Conservation (phyloP, 2,329 filamentous ascomycete species). For the Lasiodiplodia sp. region DNA sequence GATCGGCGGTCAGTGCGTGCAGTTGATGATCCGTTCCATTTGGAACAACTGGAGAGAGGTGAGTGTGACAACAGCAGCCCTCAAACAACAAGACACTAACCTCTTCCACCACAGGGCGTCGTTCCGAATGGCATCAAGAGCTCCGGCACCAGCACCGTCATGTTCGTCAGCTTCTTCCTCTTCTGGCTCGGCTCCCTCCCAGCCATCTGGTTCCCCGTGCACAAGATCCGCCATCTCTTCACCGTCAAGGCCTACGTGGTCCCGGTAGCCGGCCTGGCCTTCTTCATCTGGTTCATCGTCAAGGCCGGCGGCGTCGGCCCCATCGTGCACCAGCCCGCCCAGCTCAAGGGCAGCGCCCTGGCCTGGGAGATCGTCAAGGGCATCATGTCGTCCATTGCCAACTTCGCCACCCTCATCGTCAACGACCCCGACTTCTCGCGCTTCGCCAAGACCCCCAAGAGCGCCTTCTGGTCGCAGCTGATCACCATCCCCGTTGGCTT, state of each 20-base stretch:
- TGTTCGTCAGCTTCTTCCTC: conserved; percentile 83
- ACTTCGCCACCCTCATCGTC: conserved; percentile 85
- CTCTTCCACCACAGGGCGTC: conserved; percentile 52
- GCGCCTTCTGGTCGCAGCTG: conserved; percentile 83
- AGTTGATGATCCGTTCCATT: conserved; percentile 86
- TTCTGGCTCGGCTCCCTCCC: conserved; percentile 85
- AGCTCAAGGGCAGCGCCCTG: conserved; percentile 70
- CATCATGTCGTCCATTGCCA: conserved; percentile 88
- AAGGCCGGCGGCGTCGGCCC: conserved; percentile 84
- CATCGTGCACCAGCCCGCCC: conserved; percentile 74
- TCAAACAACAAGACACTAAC: background rate
- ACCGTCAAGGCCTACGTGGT: conserved; percentile 89
- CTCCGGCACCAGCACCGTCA: conserved; percentile 76
- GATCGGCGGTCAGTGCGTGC: conserved; percentile 82
- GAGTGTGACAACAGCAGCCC: conserved; percentile 27
- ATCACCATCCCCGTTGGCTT: conserved; percentile 59
- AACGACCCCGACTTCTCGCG: conserved; percentile 85
- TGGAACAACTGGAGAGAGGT: conserved; percentile 71
- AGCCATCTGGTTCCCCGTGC: conserved; percentile 87
- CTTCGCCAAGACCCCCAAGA: conserved; percentile 77
- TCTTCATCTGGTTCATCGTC: conserved; percentile 86
- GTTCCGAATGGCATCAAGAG: conserved; percentile 73
- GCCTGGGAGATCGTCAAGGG: conserved; percentile 85
- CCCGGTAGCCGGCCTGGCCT: conserved; percentile 81
- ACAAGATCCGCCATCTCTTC: conserved; percentile 88